phyloP scores from a whole-genome alignment of 1,284 basidiomycete species.

The Caloboletus firmus region DNA sequence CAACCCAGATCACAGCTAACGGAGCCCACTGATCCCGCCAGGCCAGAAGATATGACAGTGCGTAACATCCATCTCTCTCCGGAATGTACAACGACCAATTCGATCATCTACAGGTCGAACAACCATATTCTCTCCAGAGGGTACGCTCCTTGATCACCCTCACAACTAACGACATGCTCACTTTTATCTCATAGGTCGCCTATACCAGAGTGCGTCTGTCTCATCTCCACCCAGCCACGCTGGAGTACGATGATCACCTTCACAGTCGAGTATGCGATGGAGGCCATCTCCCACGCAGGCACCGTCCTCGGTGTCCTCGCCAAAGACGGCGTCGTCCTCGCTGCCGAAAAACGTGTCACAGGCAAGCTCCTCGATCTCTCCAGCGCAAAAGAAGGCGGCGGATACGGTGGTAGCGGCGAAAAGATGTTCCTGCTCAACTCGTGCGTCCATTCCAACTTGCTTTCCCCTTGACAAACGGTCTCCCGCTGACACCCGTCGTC shows the following conservation, averaged over 20 bases:
- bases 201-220: constrained; percentile 78
- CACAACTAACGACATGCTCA: constrained; percentile 2
- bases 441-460: constrained; percentile 44
- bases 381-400: constrained; percentile 74
- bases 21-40: constrained; percentile 30
- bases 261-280: constrained; percentile 98
- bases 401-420: constrained; percentile 93
- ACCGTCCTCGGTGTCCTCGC: constrained; percentile 95
- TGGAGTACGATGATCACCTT: neutral
- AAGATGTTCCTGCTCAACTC: constrained; percentile 95
- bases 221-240: neutral
- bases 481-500: neutral
- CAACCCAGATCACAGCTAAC: neutral
- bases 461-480: neutral
- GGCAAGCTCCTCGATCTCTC: constrained; percentile 94
- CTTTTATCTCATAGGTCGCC: constrained; percentile 56
- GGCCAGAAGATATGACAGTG: constrained; percentile 91
- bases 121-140: constrained; percentile 95
- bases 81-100: constrained; percentile 6
- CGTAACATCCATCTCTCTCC: constrained; percentile 36
- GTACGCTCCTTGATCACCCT: constrained; percentile 44
- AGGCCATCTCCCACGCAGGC: constrained; percentile 96
- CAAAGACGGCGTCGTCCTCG: constrained; percentile 95
- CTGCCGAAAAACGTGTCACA: constrained; percentile 99
- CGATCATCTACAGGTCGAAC: constrained; percentile 66